Evolutionary conservation across 345 rosid genomes (phyloP), one percentile per base, ranked within the genome.

Genomic region (Salix brachista): DNA sequence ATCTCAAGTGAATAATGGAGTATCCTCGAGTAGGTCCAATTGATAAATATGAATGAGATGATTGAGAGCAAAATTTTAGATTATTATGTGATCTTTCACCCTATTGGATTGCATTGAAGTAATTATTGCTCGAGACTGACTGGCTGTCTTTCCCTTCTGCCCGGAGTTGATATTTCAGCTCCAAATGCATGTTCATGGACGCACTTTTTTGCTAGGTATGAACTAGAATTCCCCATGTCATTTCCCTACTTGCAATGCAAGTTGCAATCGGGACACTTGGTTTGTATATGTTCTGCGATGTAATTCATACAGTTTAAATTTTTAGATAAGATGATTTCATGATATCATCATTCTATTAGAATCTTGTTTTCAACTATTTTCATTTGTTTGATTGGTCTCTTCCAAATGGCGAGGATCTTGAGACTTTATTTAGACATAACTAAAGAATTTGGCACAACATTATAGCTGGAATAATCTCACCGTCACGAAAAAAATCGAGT

Each of bases 71-170:
- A 19, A 65, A 50, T 72, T 19, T 25, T 18, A 65, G 9, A 71
- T 70, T 32, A 70, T 52, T 54, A 77, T n/a, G 80, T 34, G 77
- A 78, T 72, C 60, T 67, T 66, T 72, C 72, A 66, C 81, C 81
- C 52, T 39, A 72, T 52, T 66, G 70, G 16, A 48, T 64, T 70
- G 41, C 69, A 70, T 19, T 60, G 36, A 60, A 16, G 71, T 18
- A 25, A 78, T 71, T 32, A 54, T 71, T 78, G 77, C 42, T 16
- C 73, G 72, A 65, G 67, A 65, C 50, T 65, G 76, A 72, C 67
- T 36, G 28, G 11, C 70, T 77, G 66, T 69, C 74, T 44, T 23
- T 23, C 73, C 52, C 37, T 65, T 67, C 23, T 32, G 56, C 72
- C 67, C 36, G 71, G n/a, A 56, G 81, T 67, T 78, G 28, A 30